Evolutionary conservation across 192 early-diverging fungal genomes (phyloP).

Genomic region (Allomyces javanicus): DNA sequence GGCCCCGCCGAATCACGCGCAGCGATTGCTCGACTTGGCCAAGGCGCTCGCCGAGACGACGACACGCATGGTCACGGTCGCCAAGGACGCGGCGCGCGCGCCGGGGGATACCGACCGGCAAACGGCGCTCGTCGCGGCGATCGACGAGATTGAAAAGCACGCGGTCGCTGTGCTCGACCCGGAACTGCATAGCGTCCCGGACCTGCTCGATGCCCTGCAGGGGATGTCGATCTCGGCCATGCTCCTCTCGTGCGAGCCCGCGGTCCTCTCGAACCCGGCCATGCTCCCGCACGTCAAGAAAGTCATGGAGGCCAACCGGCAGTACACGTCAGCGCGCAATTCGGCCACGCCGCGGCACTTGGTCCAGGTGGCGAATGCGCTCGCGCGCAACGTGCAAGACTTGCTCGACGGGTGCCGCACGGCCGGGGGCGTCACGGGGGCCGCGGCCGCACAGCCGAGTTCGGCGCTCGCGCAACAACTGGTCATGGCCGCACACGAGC

Average conservation of each 20-base stretch:
- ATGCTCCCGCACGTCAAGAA: no score
- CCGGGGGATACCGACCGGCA: constrained; percentile 6
- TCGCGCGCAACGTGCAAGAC: no score
- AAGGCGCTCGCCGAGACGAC: constrained; percentile 19
- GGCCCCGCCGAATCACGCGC: constrained; percentile 11
- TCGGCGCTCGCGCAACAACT: no score
- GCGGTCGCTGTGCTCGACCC: not conserved
- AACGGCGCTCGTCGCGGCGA: not conserved
- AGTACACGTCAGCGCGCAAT: no score
- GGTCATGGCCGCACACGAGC: no score
- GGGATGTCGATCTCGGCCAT: not conserved
- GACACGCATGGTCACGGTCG: constrained; percentile 21
- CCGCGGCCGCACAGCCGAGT: no score
- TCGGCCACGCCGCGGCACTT: no score
- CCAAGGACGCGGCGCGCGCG: constrained; percentile 21
- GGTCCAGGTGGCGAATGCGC: no score
- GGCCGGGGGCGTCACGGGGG: no score
- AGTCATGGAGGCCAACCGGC: no score
- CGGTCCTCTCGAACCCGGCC: not conserved
- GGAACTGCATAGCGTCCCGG: not conserved
- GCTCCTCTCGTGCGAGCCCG: not conserved
- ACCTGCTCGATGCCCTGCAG: not conserved
- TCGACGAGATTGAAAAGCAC: not conserved
- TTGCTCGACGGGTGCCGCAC: no score
- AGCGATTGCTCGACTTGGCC: constrained; percentile 17